Conservation (phyloP, 176 grass and related monocot genomes). For the Cenchrus purpureus region DNA sequence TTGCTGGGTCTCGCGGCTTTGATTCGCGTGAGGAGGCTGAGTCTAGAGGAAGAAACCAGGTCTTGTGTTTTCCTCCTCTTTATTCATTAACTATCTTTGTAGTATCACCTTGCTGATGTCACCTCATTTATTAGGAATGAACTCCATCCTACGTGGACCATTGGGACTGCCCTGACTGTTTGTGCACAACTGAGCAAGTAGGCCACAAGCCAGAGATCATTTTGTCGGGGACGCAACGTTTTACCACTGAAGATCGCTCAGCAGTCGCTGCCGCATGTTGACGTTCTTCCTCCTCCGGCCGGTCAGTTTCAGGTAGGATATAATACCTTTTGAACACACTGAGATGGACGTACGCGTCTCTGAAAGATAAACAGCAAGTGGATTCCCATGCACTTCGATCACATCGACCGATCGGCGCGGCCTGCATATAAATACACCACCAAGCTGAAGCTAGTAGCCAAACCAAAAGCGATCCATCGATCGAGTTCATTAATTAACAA, state of each 20-base stretch:
- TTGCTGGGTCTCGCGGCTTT: too few relatives aligned
- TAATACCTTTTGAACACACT: not conserved
- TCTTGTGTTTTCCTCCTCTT: too few relatives aligned
- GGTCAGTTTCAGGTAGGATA: not conserved
- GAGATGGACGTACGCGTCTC: not conserved
- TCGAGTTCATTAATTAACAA: not conserved
- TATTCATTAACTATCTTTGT: too few relatives aligned
- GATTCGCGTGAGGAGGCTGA: too few relatives aligned
- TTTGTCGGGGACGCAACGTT: not conserved
- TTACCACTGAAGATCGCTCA: not conserved
- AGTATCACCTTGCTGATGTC: too few relatives aligned
- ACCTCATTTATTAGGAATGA: too few relatives aligned
- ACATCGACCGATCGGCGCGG: not conserved
- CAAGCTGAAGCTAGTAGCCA: constrained; percentile 1
- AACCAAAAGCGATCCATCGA: not conserved
- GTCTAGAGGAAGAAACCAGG: too few relatives aligned
- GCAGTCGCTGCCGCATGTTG: not conserved
- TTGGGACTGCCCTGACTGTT: too few relatives aligned
- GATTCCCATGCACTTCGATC: not conserved
- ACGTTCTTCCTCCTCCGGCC: not conserved
- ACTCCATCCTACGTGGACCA: too few relatives aligned
- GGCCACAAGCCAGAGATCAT: not conserved
- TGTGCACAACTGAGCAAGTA: constrained; percentile 1
- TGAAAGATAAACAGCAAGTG: not conserved
- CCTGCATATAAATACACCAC: constrained; percentile 15